Evolutionary conservation across 1,284 basidiomycete genomes (phyloP), one percentile per base, ranked within the genome.

Genomic region (Ganoderma leucocontextum): DNA sequence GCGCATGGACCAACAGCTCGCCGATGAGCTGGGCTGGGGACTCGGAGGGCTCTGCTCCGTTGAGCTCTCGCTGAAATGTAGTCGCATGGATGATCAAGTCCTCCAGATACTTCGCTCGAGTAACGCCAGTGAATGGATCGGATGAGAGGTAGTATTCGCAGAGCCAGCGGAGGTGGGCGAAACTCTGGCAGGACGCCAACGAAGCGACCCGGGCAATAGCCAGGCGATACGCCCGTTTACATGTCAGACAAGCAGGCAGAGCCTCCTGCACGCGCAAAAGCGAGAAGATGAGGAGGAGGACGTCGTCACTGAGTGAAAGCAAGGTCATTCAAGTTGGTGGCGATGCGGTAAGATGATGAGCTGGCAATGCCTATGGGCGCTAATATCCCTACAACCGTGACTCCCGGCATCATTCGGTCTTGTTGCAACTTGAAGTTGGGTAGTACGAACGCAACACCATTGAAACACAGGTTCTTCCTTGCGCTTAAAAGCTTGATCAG

Each of bases 281-380:
- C 2, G 63, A 42, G 44, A 67, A 62, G 22, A 72, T 58, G 38
- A 63, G 57, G 58, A 66, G 59, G 13, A 69, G 64, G 12, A 67
- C 64, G 47, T 72, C 70, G 62, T 69, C 68, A 19, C 62, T 62
- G 33, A 72, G 59, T 0, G 55, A 60, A 6, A 68, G 64, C 19
- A 69, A 53, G 19, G 62, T 17, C 68, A 72, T 71, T 41, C 22
- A n/a, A n/a, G n/a, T 22, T 55, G 25, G 52, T 35, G 29, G 52
- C 29, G 15, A 35, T 55, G 52, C 29, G 47, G 41, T 39, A 39
- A 12, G 39, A 2, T 12, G 47, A 12, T 49, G 47, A 49, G 47
- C 47, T 49, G 47, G 47, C 47, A 49, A 17, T 15, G 41, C 17
- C 41, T 17, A 15, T 25, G 47, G 47, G 47, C 47, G 47, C 47